Percentiles rank a stretch among this genome's conserved stretches.
phyloP scores from a whole-genome alignment of 2,329 filamentous ascomycete genomes.

The Cytospora chrysosperma region DNA sequence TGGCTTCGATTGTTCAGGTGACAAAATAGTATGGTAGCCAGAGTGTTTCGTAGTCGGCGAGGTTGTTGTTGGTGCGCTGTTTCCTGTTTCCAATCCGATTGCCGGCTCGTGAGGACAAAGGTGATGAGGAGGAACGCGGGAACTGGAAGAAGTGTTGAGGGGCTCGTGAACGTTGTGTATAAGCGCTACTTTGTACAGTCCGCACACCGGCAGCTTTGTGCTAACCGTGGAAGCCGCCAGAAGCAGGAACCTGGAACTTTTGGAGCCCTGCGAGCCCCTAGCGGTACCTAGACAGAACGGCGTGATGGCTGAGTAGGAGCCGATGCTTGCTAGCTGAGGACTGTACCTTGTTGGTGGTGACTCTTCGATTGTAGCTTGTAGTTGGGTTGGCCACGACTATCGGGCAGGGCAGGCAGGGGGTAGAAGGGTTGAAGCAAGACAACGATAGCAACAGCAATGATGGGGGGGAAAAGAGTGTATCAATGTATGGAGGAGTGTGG shows the following conservation, averaged over 20 bases:
- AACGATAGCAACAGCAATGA: constrained; percentile 17
- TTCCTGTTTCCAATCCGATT: neutral
- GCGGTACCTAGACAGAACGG: neutral
- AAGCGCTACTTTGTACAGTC: constrained; percentile 14
- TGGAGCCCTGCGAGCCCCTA: neutral
- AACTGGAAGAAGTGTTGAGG: constrained; percentile 4
- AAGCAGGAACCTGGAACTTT: constrained; percentile 5
- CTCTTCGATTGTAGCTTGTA: constrained; percentile 8
- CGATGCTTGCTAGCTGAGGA: constrained; percentile 8
- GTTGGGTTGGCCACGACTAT: constrained; percentile 10
- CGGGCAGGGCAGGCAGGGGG: constrained; percentile 26
- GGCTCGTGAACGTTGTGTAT: constrained; percentile 13
- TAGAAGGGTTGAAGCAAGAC: constrained; percentile 24
- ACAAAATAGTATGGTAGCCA: constrained; percentile 3
- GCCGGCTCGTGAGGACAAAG: constrained; percentile 8
- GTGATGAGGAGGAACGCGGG: neutral
- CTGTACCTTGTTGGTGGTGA: constrained; percentile 12
- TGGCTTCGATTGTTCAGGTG: constrained; percentile 16
- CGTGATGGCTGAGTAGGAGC: constrained; percentile 17
- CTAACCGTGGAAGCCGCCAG: neutral
- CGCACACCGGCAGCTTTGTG: constrained; percentile 7
- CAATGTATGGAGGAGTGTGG: constrained; percentile 1
- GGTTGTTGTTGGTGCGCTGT: neutral
- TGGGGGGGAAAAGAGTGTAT: constrained; percentile 11
- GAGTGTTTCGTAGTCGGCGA: constrained; percentile 12